Conservation (phyloP, 495 filamentous ascomycete genomes). For the Mytilinidion resinicola region DNA sequence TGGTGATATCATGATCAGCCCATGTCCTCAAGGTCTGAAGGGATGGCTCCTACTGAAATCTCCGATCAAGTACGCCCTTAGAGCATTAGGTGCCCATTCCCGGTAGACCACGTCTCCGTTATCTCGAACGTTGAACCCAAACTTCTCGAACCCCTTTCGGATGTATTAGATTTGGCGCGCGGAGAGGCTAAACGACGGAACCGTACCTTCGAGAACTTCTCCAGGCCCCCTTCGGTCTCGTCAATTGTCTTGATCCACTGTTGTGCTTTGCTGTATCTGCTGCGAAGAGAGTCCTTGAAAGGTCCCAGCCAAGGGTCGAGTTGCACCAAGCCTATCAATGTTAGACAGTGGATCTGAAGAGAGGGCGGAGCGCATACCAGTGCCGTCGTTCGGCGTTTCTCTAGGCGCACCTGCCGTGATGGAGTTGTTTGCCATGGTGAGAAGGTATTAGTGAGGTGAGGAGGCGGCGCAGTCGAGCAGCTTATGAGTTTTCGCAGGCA, state of each 20-base stretch:
- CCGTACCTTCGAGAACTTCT: slow-evolving; percentile 81
- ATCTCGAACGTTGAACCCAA: slow-evolving; percentile 69
- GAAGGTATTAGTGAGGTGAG: no score
- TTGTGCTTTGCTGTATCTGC: slow-evolving; percentile 73
- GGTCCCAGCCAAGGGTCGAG: slow-evolving; percentile 89
- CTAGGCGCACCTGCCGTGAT: not conserved
- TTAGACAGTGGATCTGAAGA: slow-evolving; percentile 16
- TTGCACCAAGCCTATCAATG: slow-evolving; percentile 63
- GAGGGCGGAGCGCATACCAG: slow-evolving; percentile 36
- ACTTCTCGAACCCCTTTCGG: slow-evolving; percentile 70
- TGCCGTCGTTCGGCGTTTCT: slow-evolving; percentile 44
- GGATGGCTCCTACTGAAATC: slow-evolving; percentile 71
- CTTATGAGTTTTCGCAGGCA: no score
- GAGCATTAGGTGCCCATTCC: slow-evolving; percentile 93
- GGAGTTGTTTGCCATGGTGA: not conserved
- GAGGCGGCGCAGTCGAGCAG: no score
- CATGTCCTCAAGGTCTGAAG: not conserved
- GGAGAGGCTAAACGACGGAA: not conserved
- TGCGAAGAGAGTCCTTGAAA: slow-evolving; percentile 69
- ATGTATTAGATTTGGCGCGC: slow-evolving; percentile 9
- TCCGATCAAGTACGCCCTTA: slow-evolving; percentile 79
- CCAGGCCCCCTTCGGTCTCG: slow-evolving; percentile 78
- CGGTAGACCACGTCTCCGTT: slow-evolving; percentile 84
- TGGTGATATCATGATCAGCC: slow-evolving; percentile 30
- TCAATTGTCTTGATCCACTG: slow-evolving; percentile 81